Evolutionary conservation across 2,329 filamentous ascomycete species (phyloP), one percentile per base, ranked within the genome.

Genomic region (Fusarium haematococcum): DNA sequence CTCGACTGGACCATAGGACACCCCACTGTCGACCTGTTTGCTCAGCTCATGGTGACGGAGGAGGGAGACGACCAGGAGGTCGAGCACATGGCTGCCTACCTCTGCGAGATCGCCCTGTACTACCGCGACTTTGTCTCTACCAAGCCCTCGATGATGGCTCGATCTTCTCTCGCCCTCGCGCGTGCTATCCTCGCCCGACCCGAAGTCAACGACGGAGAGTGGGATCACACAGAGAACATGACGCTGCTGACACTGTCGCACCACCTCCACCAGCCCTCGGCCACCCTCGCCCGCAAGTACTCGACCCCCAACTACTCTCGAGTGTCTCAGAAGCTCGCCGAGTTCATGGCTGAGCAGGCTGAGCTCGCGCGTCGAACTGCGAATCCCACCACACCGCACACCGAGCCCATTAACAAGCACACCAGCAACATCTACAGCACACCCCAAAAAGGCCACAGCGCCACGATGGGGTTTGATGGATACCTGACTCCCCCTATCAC

Each of bases 51-150:
- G 71, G 90, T 97, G 43, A 90, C 94, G 54, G 94, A 98, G 82
- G 94, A 94, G 81, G 84, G 85, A 35, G 90, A 93, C 79, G 94
- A 98, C 82, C 89, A 91, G 27, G 95, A 98, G 84, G 93, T 98
- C 25, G 95, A 98, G 86, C 93, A 97, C 84, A 96, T 99, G 94
- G 92, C 95, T 20, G 89, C 94, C 73, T 99, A 98, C 86, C 93
- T 99, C 72, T 93, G 94, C 81, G 97, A 99, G 86, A 96, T 98
- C 79, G 94, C 95, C 54, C 88, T 98, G 48, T 99, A 98, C 85
- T 95, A 98, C 86, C 94, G 96, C 80, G 97, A 98, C 76, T 99
- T 99, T 79, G 95, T 99, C 72, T 97, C 95, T 18, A 95, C 93
- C 65, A 93, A 93, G 80, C 95, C 97, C 23, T 98, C 96, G 0